A percentile compares a stretch with the other conserved stretches of the same genome.
Conservation (phyloP, 2,329 filamentous ascomycete genomes). For the Samsoniella hepiali region DNA sequence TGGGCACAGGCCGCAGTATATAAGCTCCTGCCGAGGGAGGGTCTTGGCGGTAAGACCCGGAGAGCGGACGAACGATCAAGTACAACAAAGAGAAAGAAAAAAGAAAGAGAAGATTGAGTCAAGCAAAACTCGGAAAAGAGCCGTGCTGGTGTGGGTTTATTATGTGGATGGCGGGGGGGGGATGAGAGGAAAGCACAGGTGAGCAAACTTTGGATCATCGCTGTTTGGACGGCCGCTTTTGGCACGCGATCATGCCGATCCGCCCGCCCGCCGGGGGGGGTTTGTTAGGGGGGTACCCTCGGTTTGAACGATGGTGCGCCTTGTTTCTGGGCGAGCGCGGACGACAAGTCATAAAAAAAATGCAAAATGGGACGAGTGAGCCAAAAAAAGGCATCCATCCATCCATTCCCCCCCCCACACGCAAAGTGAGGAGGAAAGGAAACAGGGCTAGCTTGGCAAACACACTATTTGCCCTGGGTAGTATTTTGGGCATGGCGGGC, state of each 20-base stretch:
- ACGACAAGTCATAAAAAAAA: background rate
- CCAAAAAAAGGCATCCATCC: too few relatives aligned
- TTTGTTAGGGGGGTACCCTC: too few relatives aligned
- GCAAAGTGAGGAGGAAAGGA: too few relatives aligned
- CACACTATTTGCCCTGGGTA: too few relatives aligned
- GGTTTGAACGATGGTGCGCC: too few relatives aligned
- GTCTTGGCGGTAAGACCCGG: background rate
- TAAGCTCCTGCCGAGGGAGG: background rate
- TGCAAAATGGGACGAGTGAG: background rate
- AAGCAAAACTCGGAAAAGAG: background rate
- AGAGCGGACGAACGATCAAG: background rate
- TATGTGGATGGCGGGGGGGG: background rate
- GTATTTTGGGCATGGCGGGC: background rate
- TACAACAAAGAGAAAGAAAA: background rate
- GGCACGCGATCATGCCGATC: slow-evolving; percentile 21
- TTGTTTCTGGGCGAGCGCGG: background rate
- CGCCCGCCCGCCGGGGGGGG: background rate
- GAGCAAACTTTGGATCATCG: background rate
- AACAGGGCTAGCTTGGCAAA: too few relatives aligned
- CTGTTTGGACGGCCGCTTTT: slow-evolving; percentile 6
- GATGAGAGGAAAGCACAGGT: too few relatives aligned
- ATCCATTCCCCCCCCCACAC: too few relatives aligned
- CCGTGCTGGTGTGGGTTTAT: background rate
- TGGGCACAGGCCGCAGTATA: slow-evolving; percentile 1
- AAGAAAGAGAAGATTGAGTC: background rate